Evolutionary conservation across 495 filamentous ascomycete species (phyloP).

Genomic region (Barbatosphaeria neglecta): DNA sequence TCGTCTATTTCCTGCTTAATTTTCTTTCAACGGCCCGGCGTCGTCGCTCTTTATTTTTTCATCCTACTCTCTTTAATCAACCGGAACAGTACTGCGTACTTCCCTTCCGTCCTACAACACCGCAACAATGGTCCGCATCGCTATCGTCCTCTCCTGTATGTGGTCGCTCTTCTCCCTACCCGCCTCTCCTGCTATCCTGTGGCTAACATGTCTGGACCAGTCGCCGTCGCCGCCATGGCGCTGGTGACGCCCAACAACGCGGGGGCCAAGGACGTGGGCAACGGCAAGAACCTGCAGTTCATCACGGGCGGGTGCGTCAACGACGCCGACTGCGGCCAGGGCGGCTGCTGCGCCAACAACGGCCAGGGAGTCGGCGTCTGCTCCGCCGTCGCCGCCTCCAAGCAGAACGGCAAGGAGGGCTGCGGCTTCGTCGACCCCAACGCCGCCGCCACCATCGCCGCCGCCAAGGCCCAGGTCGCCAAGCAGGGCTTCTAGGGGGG

Average conservation of each 20-base stretch:
- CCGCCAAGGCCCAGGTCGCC: slow-evolving; percentile 29
- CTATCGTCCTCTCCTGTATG: slow-evolving; percentile 20
- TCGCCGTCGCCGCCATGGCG: slow-evolving; percentile 18
- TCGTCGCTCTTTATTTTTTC: slow-evolving; percentile 6
- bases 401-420: slow-evolving; percentile 32
- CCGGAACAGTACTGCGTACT: slow-evolving; percentile 4
- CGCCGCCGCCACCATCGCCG: slow-evolving; percentile 23
- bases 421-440: slow-evolving; percentile 33
- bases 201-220: slow-evolving; percentile 3
- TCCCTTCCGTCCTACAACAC: not conserved
- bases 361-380: slow-evolving; percentile 23
- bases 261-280: slow-evolving; percentile 35
- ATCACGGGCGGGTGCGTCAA: slow-evolving; percentile 38
- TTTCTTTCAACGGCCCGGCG: slow-evolving; percentile 15
- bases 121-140: slow-evolving; percentile 30
- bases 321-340: slow-evolving; percentile 26
- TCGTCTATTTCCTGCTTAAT: not conserved
- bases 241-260: slow-evolving; percentile 29
- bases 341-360: slow-evolving; percentile 30
- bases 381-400: slow-evolving; percentile 27
- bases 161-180: not conserved
- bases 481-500: slow-evolving; percentile 28
- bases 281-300: slow-evolving; percentile 39
- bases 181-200: not conserved
- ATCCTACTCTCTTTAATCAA: slow-evolving; percentile 1